A percentile compares a stretch with the other conserved stretches of the same genome.
Evolutionary conservation across 208 protist genomes (phyloP).

Genomic region (Dictyostelium gargantuum): DNA sequence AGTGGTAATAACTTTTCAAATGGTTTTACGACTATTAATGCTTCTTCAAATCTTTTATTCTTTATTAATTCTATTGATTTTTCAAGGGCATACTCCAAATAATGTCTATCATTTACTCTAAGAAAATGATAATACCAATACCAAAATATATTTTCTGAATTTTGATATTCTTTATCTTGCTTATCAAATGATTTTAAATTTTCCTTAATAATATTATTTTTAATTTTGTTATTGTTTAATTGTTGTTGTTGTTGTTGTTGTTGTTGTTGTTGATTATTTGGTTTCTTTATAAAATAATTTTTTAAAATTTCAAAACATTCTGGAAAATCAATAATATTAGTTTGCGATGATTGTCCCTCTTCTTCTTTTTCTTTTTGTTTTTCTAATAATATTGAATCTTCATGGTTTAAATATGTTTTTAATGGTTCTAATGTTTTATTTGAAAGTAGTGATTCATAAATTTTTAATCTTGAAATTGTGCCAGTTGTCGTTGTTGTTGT

Average conservation of each 20-base stretch:
- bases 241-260: not conserved
- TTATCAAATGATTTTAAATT: conserved; percentile 1
- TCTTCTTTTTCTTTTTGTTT: not conserved
- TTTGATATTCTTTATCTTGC: not conserved
- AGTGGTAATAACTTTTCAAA: conserved; percentile 31
- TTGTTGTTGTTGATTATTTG: not conserved
- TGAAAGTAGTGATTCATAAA: conserved; percentile 32
- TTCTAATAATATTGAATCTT: not conserved
- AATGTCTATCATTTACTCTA: conserved; percentile 30
- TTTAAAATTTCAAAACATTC: conserved; percentile 20
- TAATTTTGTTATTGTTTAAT: not conserved
- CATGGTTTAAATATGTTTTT: not conserved
- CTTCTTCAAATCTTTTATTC: conserved; percentile 8
- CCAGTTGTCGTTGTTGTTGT: not conserved
- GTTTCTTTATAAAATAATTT: conserved; percentile 25
- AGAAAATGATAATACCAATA: conserved; percentile 66
- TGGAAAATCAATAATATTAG: not conserved
- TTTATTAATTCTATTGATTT: conserved; percentile 1
- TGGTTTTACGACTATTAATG: conserved; percentile 26
- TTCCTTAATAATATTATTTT: not conserved
- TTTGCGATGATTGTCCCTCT: not conserved
- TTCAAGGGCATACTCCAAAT: conserved; percentile 17
- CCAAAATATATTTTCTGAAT: conserved; percentile 16
- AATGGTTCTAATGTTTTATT: conserved; percentile 39
- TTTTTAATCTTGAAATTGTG: not conserved